Percentiles rank a stretch among this genome's conserved stretches.
Conservation (phyloP, 2,329 filamentous ascomycete species). For the Tolypocladium tundrense region DNA sequence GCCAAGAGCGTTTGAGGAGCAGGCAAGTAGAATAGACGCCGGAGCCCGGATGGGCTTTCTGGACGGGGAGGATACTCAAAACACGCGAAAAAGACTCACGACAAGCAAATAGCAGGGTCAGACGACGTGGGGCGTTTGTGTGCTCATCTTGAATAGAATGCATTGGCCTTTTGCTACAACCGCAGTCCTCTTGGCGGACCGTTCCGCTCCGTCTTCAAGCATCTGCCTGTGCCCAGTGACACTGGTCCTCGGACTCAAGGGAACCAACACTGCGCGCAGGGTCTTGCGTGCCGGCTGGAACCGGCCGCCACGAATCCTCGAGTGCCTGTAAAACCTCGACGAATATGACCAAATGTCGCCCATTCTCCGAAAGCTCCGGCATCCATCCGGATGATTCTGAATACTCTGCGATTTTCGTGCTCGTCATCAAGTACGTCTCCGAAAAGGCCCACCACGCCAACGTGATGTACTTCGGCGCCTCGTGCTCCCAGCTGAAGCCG, state of each 20-base stretch:
- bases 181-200: not conserved
- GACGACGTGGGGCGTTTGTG: not conserved
- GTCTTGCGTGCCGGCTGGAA: not conserved
- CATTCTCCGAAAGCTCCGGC: not conserved
- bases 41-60: not conserved
- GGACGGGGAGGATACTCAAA: not conserved
- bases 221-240: not conserved
- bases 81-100: not conserved
- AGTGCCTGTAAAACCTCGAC: not conserved
- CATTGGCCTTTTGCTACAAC: not conserved
- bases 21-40: slow-evolving; percentile 1
- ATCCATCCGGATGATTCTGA: not conserved
- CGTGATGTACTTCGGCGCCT: too few relatives aligned
- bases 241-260: too few relatives aligned
- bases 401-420: not conserved
- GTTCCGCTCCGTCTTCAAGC: too few relatives aligned
- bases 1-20: slow-evolving; percentile 11
- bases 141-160: not conserved
- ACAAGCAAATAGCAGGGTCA: not conserved
- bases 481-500: too few relatives aligned
- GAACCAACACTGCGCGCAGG: not conserved
- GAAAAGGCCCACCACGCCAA: too few relatives aligned
- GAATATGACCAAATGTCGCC: not conserved
- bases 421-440: not conserved
- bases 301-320: not conserved